Conservation (phyloP, 1,139 yeast genomes). For the Blastobotrys niveus region DNA sequence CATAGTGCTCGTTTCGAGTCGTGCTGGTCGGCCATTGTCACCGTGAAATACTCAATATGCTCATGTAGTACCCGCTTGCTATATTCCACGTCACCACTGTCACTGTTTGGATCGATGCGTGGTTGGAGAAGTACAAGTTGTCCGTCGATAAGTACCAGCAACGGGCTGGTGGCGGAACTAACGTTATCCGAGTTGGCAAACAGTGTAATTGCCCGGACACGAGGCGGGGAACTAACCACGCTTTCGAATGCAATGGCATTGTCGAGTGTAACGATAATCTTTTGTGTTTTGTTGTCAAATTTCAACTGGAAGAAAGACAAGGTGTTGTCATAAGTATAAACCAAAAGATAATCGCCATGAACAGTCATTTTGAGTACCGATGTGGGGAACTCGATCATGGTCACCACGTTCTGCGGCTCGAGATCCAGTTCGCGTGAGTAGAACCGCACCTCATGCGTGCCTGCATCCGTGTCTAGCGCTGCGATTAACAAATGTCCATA, state of each 20-base stretch:
- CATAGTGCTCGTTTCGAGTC: constrained; percentile 26
- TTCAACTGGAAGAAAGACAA: constrained; percentile 28
- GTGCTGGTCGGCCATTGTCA: constrained; percentile 12
- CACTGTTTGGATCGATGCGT: no score
- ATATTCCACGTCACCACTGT: constrained; percentile 16
- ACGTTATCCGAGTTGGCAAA: constrained; percentile 8
- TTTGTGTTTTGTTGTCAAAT: constrained; percentile 14
- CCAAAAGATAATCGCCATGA: constrained; percentile 30
- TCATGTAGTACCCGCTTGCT: constrained; percentile 26
- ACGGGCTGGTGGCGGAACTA: constrained; percentile 10
- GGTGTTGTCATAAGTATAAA: constrained; percentile 32
- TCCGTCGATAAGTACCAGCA: constrained; percentile 35
- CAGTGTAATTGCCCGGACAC: constrained; percentile 33
- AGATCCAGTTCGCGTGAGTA: constrained; percentile 36
- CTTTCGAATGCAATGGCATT: constrained; percentile 32
- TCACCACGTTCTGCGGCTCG: constrained; percentile 28
- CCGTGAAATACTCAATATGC: constrained; percentile 28
- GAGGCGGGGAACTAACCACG: constrained; percentile 34
- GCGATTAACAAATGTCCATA: constrained; percentile 36
- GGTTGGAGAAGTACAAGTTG: constrained; percentile 27
- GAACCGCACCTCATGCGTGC: constrained; percentile 31
- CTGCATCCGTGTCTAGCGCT: constrained; percentile 32
- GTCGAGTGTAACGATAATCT: constrained; percentile 26
- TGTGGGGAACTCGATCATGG: constrained; percentile 26
- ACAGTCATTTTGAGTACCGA: constrained; percentile 30